Percentiles rank a stretch among this genome's conserved stretches.
Conservation (phyloP, 352 stramenopile genomes). For the Phytophthora cactorum region DNA sequence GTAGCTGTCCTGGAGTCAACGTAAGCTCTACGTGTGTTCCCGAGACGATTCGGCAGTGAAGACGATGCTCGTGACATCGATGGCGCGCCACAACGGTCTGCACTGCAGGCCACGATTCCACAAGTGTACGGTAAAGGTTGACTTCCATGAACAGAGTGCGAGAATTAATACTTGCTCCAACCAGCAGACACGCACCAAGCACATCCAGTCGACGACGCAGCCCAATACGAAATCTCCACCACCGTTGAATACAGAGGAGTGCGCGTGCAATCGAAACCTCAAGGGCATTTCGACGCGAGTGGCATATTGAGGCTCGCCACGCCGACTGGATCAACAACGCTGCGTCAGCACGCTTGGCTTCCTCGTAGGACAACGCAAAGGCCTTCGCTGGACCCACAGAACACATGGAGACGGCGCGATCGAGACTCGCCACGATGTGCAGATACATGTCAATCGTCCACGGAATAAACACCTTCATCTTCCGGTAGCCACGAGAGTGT, state of each 20-base stretch:
- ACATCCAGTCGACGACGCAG: slow-evolving; percentile 58
- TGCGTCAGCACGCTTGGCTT: slow-evolving; percentile 51
- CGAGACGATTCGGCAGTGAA: slow-evolving; percentile 53
- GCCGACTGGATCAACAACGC: slow-evolving; percentile 57
- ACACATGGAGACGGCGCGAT: slow-evolving; percentile 38
- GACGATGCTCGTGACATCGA: slow-evolving; percentile 54
- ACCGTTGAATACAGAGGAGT: slow-evolving; percentile 68
- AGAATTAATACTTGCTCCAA: slow-evolving; percentile 64
- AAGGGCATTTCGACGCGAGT: slow-evolving; percentile 51
- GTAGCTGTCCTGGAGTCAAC: slow-evolving; percentile 45
- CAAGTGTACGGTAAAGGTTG: slow-evolving; percentile 50
- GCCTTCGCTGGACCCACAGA: slow-evolving; percentile 37
- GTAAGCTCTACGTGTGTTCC: slow-evolving; percentile 51
- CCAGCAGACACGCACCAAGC: slow-evolving; percentile 51
- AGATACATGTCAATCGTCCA: slow-evolving; percentile 86
- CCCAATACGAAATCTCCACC: slow-evolving; percentile 65
- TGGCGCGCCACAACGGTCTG: slow-evolving; percentile 31
- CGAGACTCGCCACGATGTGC: slow-evolving; percentile 55
- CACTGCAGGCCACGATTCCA: slow-evolving; percentile 48
- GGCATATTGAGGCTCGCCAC: slow-evolving; percentile 50
- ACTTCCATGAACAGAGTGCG: slow-evolving; percentile 75
- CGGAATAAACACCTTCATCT: slow-evolving; percentile 71
- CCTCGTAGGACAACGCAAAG: slow-evolving; percentile 67
- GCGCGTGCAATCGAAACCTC: slow-evolving; percentile 63
- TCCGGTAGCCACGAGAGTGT: slow-evolving; percentile 35